These are phyloP conservation scores for Aspergillus neotritici DNA, from an alignment of 2,329 filamentous ascomycete genomes.

Conservation along the genomic window DNA sequence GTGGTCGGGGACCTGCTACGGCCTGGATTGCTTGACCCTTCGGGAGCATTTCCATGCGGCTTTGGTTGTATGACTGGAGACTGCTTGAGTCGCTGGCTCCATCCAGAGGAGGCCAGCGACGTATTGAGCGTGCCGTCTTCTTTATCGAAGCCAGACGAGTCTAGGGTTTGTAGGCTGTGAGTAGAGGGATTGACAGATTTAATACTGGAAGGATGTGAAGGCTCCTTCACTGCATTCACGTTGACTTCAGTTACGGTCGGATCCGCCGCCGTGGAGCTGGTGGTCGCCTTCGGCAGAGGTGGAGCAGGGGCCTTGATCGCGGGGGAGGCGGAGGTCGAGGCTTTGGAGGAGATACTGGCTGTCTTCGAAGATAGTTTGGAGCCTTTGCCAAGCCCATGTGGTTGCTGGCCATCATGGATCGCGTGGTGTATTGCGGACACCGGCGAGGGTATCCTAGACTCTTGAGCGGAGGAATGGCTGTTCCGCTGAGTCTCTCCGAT, in stretches of 20 bases:
- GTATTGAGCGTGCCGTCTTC: slow-evolving; percentile 26
- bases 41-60: slow-evolving; percentile 22
- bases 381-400: slow-evolving; percentile 23
- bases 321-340: slow-evolving; percentile 34
- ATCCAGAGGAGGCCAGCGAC: slow-evolving; percentile 27
- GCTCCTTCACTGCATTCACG: slow-evolving; percentile 33
- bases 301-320: slow-evolving; percentile 34
- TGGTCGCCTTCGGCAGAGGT: slow-evolving; percentile 30
- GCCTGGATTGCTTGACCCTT: slow-evolving; percentile 19
- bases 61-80: slow-evolving; percentile 33
- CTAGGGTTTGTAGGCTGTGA: slow-evolving; percentile 26
- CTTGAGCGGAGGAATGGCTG: slow-evolving; percentile 29
- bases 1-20: slow-evolving; percentile 16
- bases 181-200: slow-evolving; percentile 28
- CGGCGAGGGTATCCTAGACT: slow-evolving; percentile 36
- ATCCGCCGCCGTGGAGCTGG: slow-evolving; percentile 35
- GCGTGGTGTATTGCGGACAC: slow-evolving; percentile 26
- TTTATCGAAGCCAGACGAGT: slow-evolving; percentile 24
- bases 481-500: slow-evolving; percentile 21
- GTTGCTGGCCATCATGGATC: slow-evolving; percentile 22
- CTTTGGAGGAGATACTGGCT: slow-evolving; percentile 39
- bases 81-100: slow-evolving; percentile 24
- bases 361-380: slow-evolving; percentile 40
- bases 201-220: slow-evolving; percentile 23
- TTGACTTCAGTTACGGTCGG: slow-evolving; percentile 44